A percentile compares a stretch with the other conserved stretches of the same genome.
Conservation (phyloP, 768 basidiomycete species). For the Clitopilus hobsonii region DNA sequence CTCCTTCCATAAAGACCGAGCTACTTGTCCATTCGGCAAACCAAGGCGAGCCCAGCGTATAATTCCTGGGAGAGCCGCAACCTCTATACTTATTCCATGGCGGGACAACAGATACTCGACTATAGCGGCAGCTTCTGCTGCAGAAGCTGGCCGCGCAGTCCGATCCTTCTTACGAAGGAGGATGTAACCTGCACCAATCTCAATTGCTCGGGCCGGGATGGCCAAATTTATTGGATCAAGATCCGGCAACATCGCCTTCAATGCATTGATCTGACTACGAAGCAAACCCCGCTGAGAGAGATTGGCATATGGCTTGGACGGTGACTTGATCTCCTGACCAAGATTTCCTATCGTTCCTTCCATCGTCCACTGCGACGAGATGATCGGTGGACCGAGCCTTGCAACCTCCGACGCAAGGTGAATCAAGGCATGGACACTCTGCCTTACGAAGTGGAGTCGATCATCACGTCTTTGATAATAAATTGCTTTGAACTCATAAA, state of each 20-base stretch:
- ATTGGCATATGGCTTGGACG: conserved; percentile 22
- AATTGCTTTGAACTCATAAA: conserved; percentile 26
- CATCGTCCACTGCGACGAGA: conserved; percentile 23
- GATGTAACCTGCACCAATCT: too few relatives aligned
- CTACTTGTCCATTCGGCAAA: too few relatives aligned
- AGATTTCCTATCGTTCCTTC: conserved; percentile 26
- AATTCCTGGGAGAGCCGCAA: too few relatives aligned
- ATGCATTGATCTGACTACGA: conserved; percentile 15
- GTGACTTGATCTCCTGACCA: conserved; percentile 20
- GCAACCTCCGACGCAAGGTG: conserved; percentile 22
- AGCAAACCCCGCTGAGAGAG: conserved; percentile 15
- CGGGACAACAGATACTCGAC: too few relatives aligned
- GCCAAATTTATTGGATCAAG: too few relatives aligned
- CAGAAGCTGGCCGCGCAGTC: too few relatives aligned
- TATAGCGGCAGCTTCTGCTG: too few relatives aligned
- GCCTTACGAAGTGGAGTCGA: conserved; percentile 28
- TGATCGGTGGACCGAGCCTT: conserved; percentile 15
- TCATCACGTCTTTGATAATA: conserved; percentile 23
- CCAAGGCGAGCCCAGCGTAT: too few relatives aligned
- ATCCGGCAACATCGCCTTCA: conserved; percentile 1
- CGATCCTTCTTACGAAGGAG: too few relatives aligned
- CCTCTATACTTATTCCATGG: too few relatives aligned
- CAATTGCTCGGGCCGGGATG: too few relatives aligned
- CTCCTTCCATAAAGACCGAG: too few relatives aligned
- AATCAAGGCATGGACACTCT: conserved; percentile 22